A percentile compares a stretch with the other conserved stretches of the same genome.
These are phyloP conservation scores for Edaphochlamys debaryana DNA, from an alignment of 139 green algal species.

Conservation along the genomic window DNA sequence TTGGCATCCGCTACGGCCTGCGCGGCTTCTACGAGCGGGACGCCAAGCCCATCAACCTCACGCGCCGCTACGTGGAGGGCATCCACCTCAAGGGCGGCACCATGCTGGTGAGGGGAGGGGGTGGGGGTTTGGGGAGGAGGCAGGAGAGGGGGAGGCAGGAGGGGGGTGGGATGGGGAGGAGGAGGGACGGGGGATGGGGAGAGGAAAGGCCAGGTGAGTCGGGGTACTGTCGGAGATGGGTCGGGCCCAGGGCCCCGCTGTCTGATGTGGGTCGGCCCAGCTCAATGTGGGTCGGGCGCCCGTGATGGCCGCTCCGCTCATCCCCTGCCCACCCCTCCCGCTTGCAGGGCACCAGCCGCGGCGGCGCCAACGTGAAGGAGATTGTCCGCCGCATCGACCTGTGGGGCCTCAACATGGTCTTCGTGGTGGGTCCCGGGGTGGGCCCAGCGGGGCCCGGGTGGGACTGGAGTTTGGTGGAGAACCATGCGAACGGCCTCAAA, in stretches of 20 bases:
- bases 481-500: no score
- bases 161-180: not conserved
- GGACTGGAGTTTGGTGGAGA: no score
- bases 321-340: no score
- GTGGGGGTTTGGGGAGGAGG: not conserved
- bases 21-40: slow-evolving; percentile 91
- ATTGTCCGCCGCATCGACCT: slow-evolving; percentile 93
- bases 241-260: no score
- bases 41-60: slow-evolving; percentile 87
- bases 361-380: slow-evolving; percentile 90
- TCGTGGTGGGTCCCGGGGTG: slow-evolving; percentile 62
- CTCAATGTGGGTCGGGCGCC: no score
- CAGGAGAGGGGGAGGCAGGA: not conserved
- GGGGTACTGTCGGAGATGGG: no score
- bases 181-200: no score
- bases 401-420: slow-evolving; percentile 94
- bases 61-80: slow-evolving; percentile 80
- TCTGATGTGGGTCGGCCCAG: no score
- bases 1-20: slow-evolving; percentile 93
- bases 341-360: slow-evolving; percentile 94
- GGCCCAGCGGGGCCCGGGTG: no score
- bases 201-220: no score
- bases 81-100: slow-evolving; percentile 96
- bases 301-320: no score
- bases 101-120: slow-evolving; percentile 69